Conservation (phyloP, 2,329 filamentous ascomycete genomes). For the Escovopsis weberi region DNA sequence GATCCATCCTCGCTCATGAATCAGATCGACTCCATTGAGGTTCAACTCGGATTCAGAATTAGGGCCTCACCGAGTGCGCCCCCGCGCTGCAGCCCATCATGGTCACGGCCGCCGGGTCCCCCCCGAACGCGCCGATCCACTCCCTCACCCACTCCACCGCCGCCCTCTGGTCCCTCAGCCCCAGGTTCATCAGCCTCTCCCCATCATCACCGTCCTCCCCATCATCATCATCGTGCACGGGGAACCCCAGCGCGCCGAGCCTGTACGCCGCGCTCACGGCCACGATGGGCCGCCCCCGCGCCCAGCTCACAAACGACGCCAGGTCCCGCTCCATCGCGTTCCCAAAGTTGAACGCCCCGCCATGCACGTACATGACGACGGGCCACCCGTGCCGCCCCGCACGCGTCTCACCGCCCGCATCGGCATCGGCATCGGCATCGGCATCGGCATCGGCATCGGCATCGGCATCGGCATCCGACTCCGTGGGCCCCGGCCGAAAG, state of each 20-base stretch:
- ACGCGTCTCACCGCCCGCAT: too few relatives aligned
- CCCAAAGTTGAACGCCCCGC: conserved; percentile 46
- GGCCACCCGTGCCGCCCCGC: conserved; percentile 14
- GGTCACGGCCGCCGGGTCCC: conserved; percentile 42
- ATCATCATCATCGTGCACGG: conserved; percentile 22
- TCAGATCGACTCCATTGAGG: neutral
- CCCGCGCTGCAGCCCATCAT: conserved; percentile 48
- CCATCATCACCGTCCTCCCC: conserved; percentile 22
- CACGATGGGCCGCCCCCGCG: conserved; percentile 33
- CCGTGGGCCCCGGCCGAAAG: conserved; percentile 22
- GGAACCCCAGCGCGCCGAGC: conserved; percentile 54
- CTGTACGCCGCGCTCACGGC: conserved; percentile 49
- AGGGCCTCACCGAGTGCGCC: conserved; percentile 41
- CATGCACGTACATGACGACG: conserved; percentile 47
- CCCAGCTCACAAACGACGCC: conserved; percentile 44
- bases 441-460: neutral
- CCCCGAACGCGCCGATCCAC: conserved; percentile 46
- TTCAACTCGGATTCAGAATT: too few relatives aligned
- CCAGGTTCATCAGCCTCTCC: conserved; percentile 39
- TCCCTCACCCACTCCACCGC: conserved; percentile 45
- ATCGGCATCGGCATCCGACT: neutral
- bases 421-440: too few relatives aligned
- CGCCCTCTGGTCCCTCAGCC: conserved; percentile 46
- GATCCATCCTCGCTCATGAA: conserved; percentile 12
- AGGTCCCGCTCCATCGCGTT: conserved; percentile 42